Conservation (phyloP, 2,329 filamentous ascomycete species). For the Aspergillus brasiliensis region DNA sequence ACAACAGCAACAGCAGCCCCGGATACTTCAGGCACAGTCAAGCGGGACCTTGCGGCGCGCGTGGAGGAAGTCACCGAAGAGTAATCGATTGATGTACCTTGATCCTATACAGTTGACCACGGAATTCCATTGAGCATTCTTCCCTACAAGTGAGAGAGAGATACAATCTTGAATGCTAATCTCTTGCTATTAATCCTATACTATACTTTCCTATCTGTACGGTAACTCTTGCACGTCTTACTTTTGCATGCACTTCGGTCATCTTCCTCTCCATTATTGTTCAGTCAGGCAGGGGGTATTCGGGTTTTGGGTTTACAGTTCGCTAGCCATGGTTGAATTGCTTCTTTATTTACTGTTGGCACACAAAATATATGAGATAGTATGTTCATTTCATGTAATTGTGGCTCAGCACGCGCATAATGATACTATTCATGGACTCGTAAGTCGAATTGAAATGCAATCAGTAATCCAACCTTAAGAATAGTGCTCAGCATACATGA, state of each 20-base stretch:
- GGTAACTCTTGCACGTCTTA: not conserved
- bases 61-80: slow-evolving; percentile 51
- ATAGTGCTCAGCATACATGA: too few species aligned
- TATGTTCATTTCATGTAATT: too few species aligned
- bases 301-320: not conserved
- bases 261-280: not conserved
- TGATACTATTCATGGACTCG: too few species aligned
- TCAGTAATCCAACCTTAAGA: too few species aligned
- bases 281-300: not conserved
- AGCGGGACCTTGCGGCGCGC: slow-evolving; percentile 45
- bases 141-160: not conserved
- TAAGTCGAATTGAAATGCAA: too few species aligned
- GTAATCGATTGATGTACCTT: slow-evolving; percentile 19
- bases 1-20: slow-evolving; percentile 42
- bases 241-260: not conserved
- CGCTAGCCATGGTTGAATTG: not conserved
- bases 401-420: too few species aligned
- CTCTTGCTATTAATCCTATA: not conserved
- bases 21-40: slow-evolving; percentile 34
- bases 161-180: not conserved
- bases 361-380: too few species aligned
- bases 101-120: not conserved
- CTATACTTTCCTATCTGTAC: not conserved
- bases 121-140: not conserved
- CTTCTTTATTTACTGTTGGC: not conserved